A percentile compares a stretch with the other conserved stretches of the same genome.
Conservation (phyloP, 2,329 filamentous ascomycete species). For the Fusarium tuaranense region DNA sequence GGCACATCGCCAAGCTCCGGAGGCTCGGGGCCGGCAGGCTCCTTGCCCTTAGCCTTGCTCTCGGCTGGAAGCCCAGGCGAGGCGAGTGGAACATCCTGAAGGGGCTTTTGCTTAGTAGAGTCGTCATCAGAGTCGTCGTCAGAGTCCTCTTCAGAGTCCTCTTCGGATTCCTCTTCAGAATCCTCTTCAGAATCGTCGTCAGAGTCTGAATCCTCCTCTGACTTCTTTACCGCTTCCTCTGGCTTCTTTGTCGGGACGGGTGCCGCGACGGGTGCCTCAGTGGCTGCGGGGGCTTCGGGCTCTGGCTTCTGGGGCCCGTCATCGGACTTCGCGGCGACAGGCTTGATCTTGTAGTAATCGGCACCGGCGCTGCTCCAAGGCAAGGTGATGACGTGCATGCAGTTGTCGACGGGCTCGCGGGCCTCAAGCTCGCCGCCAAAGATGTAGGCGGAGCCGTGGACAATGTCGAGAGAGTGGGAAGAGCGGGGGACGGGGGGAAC, state of each 20-base stretch:
- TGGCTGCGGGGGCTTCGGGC: slow-evolving; percentile 15
- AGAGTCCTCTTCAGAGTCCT: slow-evolving; percentile 33
- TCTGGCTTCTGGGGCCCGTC: slow-evolving; percentile 28
- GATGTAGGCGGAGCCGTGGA: slow-evolving; percentile 69
- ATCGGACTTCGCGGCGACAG: slow-evolving; percentile 55
- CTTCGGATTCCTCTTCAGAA: slow-evolving; percentile 27
- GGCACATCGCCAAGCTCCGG: slow-evolving; percentile 64
- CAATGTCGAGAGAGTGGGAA: slow-evolving; percentile 76
- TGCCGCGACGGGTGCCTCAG: background rate
- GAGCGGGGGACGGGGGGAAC: slow-evolving; percentile 73
- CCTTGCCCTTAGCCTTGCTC: slow-evolving; percentile 56
- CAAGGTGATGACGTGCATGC: slow-evolving; percentile 74
- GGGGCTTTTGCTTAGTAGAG: slow-evolving; percentile 48
- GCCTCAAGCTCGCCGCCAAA: slow-evolving; percentile 82
- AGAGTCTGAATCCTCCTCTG: slow-evolving; percentile 22
- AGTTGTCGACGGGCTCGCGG: slow-evolving; percentile 77
- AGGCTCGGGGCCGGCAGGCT: slow-evolving; percentile 42
- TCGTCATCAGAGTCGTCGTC: slow-evolving; percentile 10
- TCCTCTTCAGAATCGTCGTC: slow-evolving; percentile 13
- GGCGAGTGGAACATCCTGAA: slow-evolving; percentile 57
- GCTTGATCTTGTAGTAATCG: slow-evolving; percentile 70
- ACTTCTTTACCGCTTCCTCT: slow-evolving; percentile 1
- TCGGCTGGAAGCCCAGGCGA: slow-evolving; percentile 37
- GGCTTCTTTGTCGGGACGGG: too few species aligned
- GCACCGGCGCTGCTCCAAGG: slow-evolving; percentile 67